A percentile compares a stretch with the other conserved stretches of the same genome.
phyloP scores from a whole-genome alignment of 192 early-diverging fungal species.

The Phlyctochytrium planicorne region DNA sequence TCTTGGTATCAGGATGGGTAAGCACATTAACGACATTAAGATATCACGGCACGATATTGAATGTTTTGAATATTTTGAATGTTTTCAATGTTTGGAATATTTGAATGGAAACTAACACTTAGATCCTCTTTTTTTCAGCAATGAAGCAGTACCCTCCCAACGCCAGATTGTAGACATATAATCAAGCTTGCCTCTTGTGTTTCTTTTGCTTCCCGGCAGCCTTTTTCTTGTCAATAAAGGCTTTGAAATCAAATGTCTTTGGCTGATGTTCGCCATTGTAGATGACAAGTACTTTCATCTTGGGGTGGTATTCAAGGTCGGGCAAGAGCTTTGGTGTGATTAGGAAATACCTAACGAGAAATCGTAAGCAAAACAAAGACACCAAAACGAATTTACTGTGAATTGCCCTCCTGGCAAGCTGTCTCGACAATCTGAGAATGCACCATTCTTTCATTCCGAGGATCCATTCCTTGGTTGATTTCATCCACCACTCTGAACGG shows the following conservation, averaged over 20 bases:
- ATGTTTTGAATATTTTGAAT: no score
- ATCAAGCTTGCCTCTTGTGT: not conserved
- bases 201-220: not conserved
- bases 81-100: no score
- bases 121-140: no score
- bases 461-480: slow-evolving; percentile 99
- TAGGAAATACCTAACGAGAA: slow-evolving; percentile 75
- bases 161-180: no score
- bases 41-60: no score
- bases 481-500: slow-evolving; percentile 99
- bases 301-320: slow-evolving; percentile 85
- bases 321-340: slow-evolving; percentile 99
- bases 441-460: slow-evolving; percentile 92
- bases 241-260: slow-evolving; percentile 7
- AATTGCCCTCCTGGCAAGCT: slow-evolving; percentile 66
- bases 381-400: slow-evolving; percentile 58
- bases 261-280: slow-evolving; percentile 94
- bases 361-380: slow-evolving; percentile 14
- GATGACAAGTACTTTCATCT: slow-evolving; percentile 90
- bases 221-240: not conserved
- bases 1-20: slow-evolving; percentile 59
- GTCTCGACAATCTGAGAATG: slow-evolving; percentile 85
- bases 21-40: no score
- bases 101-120: no score
- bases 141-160: no score